Evolutionary conservation across 1,284 basidiomycete genomes (phyloP), one percentile per base, ranked within the genome.

Genomic region (Ustilago xerochloae): DNA sequence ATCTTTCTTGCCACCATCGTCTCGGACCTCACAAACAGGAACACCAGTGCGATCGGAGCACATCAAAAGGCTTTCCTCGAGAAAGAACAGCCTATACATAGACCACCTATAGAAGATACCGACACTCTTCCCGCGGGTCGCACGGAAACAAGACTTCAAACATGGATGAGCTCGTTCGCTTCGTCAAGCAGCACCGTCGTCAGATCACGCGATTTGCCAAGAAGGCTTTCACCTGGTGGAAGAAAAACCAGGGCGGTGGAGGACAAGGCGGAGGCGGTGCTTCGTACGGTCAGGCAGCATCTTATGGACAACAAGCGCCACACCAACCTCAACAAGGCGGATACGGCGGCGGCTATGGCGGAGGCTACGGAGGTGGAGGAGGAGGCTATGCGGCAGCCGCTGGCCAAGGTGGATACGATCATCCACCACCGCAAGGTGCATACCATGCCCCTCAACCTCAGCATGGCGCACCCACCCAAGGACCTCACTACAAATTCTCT

Each of bases 161-260:
- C 46, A 79, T 77, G 74, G 77, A 81, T 64, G 52, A 81, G 10
- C 52, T 79, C 39, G 64, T 81, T 12, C 63, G 76, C 59, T 79
- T 81, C 62, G 52, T 80, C 64, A 81, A 81, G 63, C 58, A 72
- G 60, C 77, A 81, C 48, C 51, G 74, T 30, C 56, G 60, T 28
- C 78, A 80, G 55, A 79, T 82, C 72, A 76, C 74, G 22, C 35
- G 45, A 6, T 52, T 71, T 30, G 75, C 63, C 59, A 82, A 82
- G 43, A 82, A 82, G 68, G 77, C 71, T 0, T 81, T 81, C 47
- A 36, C 47, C 13, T 79, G 58, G 54, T 79, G 59, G 49, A 78
- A 77, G 64, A 79, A 80, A 52, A 70, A 66, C 32, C 50, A 81
- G 54, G 61, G 58, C 10, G 59, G 54, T n/a, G 43, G 51, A 16